Evolutionary conservation across 2,329 filamentous ascomycete genomes (phyloP).

Genomic region (Purpureocillium lavendulum): DNA sequence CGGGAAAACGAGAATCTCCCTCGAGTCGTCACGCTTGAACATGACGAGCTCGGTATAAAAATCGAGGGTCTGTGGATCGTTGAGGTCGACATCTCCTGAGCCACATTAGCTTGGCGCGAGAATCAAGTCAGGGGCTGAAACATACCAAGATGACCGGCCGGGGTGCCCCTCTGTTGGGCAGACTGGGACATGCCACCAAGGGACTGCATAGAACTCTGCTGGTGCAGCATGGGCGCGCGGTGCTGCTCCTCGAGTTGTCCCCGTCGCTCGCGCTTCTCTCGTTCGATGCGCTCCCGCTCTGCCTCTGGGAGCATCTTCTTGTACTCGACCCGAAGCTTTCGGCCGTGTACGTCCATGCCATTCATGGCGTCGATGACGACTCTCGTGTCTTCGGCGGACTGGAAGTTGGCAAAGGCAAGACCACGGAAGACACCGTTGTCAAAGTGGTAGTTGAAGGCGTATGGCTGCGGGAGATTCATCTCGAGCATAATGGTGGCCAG

Average conservation of each 20-base stretch:
- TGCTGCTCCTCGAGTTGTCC: slow-evolving; percentile 97
- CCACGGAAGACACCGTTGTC: slow-evolving; percentile 96
- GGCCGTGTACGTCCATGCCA: slow-evolving; percentile 87
- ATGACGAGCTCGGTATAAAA: slow-evolving; percentile 87
- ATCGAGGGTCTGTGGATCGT: slow-evolving; percentile 77
- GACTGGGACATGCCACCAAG: slow-evolving; percentile 56
- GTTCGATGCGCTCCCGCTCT: slow-evolving; percentile 90
- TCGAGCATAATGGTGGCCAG: slow-evolving; percentile 90
- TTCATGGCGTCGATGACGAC: slow-evolving; percentile 91
- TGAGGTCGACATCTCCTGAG: slow-evolving; percentile 69
- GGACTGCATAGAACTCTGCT: slow-evolving; percentile 80
- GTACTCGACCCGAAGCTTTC: slow-evolving; percentile 93
- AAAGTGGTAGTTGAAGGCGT: slow-evolving; percentile 99
- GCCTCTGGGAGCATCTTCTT: slow-evolving; percentile 98
- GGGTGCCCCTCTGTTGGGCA: slow-evolving; percentile 39
- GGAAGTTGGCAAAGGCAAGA: slow-evolving; percentile 96
- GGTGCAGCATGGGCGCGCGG: slow-evolving; percentile 67
- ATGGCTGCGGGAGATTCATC: slow-evolving; percentile 85
- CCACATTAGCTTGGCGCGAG: slow-evolving; percentile 9
- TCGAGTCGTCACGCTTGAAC: slow-evolving; percentile 72
- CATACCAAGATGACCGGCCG: slow-evolving; percentile 34
- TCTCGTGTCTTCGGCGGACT: slow-evolving; percentile 86
- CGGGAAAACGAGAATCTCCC: slow-evolving; percentile 80
- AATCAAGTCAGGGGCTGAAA: background rate
- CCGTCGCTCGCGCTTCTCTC: slow-evolving; percentile 91